Percentiles rank a stretch among this genome's conserved stretches.
These are phyloP conservation scores for Epichloe elymi DNA, from an alignment of 2,329 filamentous ascomycete genomes.

Conservation along the genomic window DNA sequence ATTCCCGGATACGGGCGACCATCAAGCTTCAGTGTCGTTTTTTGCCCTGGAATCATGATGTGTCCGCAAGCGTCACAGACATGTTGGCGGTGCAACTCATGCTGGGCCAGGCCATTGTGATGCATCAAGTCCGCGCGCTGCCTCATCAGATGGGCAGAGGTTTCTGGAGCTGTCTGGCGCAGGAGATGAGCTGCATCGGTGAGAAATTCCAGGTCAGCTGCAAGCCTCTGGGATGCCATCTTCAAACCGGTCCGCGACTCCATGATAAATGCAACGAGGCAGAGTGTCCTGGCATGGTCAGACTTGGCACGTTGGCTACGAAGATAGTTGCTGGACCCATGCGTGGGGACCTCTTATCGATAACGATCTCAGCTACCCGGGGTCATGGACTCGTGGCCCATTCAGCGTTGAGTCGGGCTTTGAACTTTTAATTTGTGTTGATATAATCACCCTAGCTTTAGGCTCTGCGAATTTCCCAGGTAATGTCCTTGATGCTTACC, in stretches of 20 bases:
- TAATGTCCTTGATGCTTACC: constrained; percentile 80
- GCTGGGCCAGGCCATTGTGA: constrained; percentile 28
- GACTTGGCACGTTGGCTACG: not conserved
- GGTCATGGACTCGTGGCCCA: not conserved
- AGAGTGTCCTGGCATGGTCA: not conserved
- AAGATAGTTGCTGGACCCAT: not conserved
- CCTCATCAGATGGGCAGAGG: constrained; percentile 47
- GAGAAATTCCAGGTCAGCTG: constrained; percentile 28
- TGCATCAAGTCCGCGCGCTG: constrained; percentile 36
- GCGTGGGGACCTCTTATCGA: not conserved
- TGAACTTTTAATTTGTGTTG: not conserved
- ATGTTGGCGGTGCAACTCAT: constrained; percentile 39
- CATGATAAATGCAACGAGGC: not conserved
- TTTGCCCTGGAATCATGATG: constrained; percentile 42
- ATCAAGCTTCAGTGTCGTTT: constrained; percentile 27
- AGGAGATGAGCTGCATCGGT: constrained; percentile 48
- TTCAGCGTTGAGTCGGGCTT: not conserved
- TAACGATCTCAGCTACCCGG: not conserved
- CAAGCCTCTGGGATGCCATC: constrained; percentile 12
- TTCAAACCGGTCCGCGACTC: not conserved
- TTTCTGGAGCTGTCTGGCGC: constrained; percentile 36
- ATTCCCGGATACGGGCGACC: constrained; percentile 1
- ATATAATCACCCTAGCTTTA: constrained; percentile 22
- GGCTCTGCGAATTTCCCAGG: constrained; percentile 69
- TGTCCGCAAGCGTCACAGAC: constrained; percentile 48